Percentiles rank a stretch among this genome's conserved stretches.
Evolutionary conservation across 768 basidiomycete species (phyloP).

Genomic region (Crepidotus variabilis): DNA sequence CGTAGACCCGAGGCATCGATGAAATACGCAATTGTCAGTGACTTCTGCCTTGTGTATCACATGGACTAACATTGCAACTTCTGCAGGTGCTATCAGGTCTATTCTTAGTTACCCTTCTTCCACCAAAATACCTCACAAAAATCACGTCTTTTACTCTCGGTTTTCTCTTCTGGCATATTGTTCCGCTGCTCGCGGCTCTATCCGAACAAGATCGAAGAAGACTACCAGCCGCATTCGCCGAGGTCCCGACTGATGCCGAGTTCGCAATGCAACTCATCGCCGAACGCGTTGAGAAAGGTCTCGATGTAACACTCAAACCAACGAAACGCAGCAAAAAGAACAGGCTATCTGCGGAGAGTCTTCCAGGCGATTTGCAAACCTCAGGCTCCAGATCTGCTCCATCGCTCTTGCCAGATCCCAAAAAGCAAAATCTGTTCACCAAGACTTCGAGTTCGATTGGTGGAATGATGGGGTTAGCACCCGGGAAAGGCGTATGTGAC

Average conservation of each 20-base stretch:
- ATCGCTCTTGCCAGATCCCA: neutral
- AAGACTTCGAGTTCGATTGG: neutral
- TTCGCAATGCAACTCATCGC: constrained; percentile 71
- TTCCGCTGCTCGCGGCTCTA: constrained; percentile 52
- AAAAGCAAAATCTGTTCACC: neutral
- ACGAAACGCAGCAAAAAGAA: constrained; percentile 8
- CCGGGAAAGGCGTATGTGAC: constrained; percentile 1
- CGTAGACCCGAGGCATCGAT: constrained; percentile 47
- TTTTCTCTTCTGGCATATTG: constrained; percentile 58
- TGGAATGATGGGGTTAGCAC: neutral
- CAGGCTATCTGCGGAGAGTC: constrained; percentile 10
- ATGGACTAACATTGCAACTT: constrained; percentile 3
- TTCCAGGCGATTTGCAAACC: neutral
- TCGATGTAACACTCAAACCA: constrained; percentile 35
- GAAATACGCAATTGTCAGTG: constrained; percentile 44
- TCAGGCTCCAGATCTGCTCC: neutral
- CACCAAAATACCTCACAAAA: constrained; percentile 49
- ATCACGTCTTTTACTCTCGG: constrained; percentile 42
- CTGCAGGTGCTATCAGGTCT: constrained; percentile 35
- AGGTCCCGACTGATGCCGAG: constrained; percentile 65
- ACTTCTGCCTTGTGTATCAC: neutral
- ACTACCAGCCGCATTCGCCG: constrained; percentile 44
- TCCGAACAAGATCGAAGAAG: constrained; percentile 41
- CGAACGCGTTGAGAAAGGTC: constrained; percentile 51
- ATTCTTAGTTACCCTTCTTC: constrained; percentile 41